Conservation (phyloP, 495 filamentous ascomycete species). For the Penicillium argentinense region DNA sequence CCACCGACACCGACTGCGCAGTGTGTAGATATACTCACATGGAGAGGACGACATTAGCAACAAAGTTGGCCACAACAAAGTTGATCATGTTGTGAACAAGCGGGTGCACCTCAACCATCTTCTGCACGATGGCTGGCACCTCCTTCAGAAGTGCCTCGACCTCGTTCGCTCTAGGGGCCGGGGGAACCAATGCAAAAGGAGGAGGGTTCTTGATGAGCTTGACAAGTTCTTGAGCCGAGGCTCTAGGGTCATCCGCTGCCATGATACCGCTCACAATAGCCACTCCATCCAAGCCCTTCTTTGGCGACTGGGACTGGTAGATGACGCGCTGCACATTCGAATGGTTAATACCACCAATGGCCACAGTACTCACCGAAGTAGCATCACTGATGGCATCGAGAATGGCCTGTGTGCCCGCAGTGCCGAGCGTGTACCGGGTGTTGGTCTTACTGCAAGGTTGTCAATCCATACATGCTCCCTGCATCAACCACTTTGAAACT, state of each 20-base stretch:
- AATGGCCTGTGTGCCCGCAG: slow-evolving; percentile 72
- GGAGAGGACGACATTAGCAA: slow-evolving; percentile 82
- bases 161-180: slow-evolving; percentile 25
- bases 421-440: slow-evolving; percentile 79
- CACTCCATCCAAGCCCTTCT: slow-evolving; percentile 69
- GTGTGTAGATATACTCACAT: slow-evolving; percentile 42
- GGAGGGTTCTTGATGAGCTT: slow-evolving; percentile 50
- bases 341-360: slow-evolving; percentile 86
- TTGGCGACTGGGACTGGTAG: slow-evolving; percentile 55
- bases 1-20: slow-evolving; percentile 3
- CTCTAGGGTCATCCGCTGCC: slow-evolving; percentile 62
- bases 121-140: slow-evolving; percentile 57
- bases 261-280: slow-evolving; percentile 92
- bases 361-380: slow-evolving; percentile 60
- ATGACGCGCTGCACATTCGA: slow-evolving; percentile 73
- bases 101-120: slow-evolving; percentile 61
- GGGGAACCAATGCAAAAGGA: slow-evolving; percentile 38
- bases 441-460: slow-evolving; percentile 51
- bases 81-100: slow-evolving; percentile 98
- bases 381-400: slow-evolving; percentile 52
- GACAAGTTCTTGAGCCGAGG: slow-evolving; percentile 56
- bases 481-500: slow-evolving; percentile 13
- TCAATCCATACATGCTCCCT: slow-evolving; percentile 8
- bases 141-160: slow-evolving; percentile 39
- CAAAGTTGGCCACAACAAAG: slow-evolving; percentile 87